Evolutionary conservation across 2,329 filamentous ascomycete genomes (phyloP).

Genomic region (Colletotrichum acutatum): DNA sequence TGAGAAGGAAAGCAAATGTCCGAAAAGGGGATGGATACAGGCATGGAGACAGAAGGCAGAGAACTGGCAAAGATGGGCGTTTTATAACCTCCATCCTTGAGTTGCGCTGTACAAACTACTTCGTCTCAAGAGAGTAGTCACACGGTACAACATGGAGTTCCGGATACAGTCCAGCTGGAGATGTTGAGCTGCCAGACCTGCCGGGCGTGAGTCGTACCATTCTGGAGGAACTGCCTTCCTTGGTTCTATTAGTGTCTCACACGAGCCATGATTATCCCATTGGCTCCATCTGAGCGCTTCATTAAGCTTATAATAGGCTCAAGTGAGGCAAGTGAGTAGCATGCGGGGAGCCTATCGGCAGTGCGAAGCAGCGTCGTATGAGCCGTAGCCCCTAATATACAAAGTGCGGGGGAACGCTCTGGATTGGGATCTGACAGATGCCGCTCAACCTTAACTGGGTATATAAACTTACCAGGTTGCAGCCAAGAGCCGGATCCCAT

Average conservation of each 20-base stretch:
- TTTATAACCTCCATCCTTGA: neutral
- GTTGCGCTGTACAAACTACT: neutral
- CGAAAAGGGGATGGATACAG: neutral
- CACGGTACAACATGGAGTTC: neutral
- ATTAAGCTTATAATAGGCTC: slow-evolving; percentile 21
- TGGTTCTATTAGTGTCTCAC: neutral
- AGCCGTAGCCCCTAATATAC: neutral
- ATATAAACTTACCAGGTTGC: neutral
- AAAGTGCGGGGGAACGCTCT: slow-evolving; percentile 5
- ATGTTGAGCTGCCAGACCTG: neutral
- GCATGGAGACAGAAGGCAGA: neutral
- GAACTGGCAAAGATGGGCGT: too few relatives aligned
- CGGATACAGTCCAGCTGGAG: neutral
- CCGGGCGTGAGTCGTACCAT: neutral
- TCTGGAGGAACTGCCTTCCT: neutral
- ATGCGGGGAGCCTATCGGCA: slow-evolving; percentile 13
- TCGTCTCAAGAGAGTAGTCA: too few relatives aligned
- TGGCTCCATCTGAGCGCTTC: neutral
- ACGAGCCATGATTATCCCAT: neutral
- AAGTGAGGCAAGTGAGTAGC: slow-evolving; percentile 2
- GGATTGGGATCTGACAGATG: neutral
- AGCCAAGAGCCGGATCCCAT: slow-evolving; percentile 8
- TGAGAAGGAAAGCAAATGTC: too few relatives aligned
- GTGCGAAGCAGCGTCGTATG: neutral
- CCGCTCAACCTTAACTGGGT: neutral